Evolutionary conservation across 495 filamentous ascomycete genomes (phyloP).

Genomic region (Penicillium bialowiezense): DNA sequence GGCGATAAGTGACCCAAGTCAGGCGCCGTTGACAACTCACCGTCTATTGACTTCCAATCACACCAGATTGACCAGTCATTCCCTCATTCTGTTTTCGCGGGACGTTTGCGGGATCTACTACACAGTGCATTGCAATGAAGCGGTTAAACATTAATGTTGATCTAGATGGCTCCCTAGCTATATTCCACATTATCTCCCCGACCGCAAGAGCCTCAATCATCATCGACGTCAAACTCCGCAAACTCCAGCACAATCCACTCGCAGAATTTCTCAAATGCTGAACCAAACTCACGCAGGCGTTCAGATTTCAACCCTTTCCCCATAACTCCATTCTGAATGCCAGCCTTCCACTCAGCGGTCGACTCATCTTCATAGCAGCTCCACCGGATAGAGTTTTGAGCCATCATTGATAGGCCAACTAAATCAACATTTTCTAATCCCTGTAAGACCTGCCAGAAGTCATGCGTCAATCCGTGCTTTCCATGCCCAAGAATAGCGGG

Average conservation of each 20-base stretch:
- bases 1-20: slow-evolving; percentile 35
- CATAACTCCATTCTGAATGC: slow-evolving; percentile 67
- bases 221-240: slow-evolving; percentile 56
- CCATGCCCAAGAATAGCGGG: slow-evolving; percentile 79
- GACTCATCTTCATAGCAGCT: slow-evolving; percentile 80
- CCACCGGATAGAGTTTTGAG: slow-evolving; percentile 90
- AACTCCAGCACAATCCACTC: slow-evolving; percentile 84
- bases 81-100: not conserved
- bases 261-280: slow-evolving; percentile 86
- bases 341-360: slow-evolving; percentile 63
- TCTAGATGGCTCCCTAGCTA: not conserved
- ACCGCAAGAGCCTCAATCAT: slow-evolving; percentile 10
- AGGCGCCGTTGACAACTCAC: slow-evolving; percentile 26
- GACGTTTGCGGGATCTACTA: not conserved
- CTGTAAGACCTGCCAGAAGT: slow-evolving; percentile 90
- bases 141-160: not conserved
- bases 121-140: too few species aligned
- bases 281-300: slow-evolving; percentile 71
- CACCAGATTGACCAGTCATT: not conserved
- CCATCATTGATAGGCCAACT: slow-evolving; percentile 67
- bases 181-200: not conserved
- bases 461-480: slow-evolving; percentile 73
- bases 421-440: slow-evolving; percentile 82
- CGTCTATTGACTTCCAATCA: slow-evolving; percentile 8
- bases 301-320: slow-evolving; percentile 71